These are phyloP conservation scores for Pulveroboletus sp. DNA, from an alignment of 768 basidiomycete species.

Conservation along the genomic window DNA sequence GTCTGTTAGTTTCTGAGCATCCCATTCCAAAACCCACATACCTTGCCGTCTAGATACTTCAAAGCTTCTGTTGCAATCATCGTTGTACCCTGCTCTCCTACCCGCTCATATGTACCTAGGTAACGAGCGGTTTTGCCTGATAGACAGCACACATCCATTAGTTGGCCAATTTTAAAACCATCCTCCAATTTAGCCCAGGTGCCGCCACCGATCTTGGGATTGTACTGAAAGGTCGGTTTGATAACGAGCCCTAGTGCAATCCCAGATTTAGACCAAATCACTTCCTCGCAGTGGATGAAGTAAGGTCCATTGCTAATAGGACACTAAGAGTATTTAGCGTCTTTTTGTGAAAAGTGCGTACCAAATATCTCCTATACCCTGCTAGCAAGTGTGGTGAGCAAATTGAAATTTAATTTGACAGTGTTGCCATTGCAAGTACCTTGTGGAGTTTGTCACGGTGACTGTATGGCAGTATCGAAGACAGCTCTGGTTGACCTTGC, in stretches of 20 bases:
- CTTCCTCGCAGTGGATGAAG: slow-evolving; percentile 11
- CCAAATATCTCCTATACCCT: slow-evolving; percentile 8
- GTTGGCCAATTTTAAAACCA: slow-evolving; percentile 11
- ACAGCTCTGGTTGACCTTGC: slow-evolving; percentile 11
- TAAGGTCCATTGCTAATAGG: slow-evolving; percentile 10
- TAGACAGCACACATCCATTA: slow-evolving; percentile 20
- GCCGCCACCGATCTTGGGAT: slow-evolving; percentile 17
- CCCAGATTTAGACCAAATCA: slow-evolving; percentile 22
- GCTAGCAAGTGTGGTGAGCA: neutral
- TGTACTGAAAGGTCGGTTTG: slow-evolving; percentile 25
- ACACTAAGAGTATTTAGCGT: neutral
- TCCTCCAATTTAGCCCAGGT: slow-evolving; percentile 14
- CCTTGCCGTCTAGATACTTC: slow-evolving; percentile 9
- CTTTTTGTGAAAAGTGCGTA: slow-evolving; percentile 1
- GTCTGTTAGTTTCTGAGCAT: neutral
- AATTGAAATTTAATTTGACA: neutral
- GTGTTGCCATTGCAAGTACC: slow-evolving; percentile 14
- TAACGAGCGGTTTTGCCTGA: slow-evolving; percentile 10
- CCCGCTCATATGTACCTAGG: slow-evolving; percentile 28
- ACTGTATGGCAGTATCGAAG: slow-evolving; percentile 3
- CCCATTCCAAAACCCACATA: neutral
- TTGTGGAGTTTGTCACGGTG: slow-evolving; percentile 3
- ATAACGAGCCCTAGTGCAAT: slow-evolving; percentile 26
- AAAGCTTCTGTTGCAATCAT: slow-evolving; percentile 11
- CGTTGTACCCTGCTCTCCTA: slow-evolving; percentile 10